Evolutionary conservation across 352 stramenopile genomes (phyloP).

Genomic region (Phytophthora pini): DNA sequence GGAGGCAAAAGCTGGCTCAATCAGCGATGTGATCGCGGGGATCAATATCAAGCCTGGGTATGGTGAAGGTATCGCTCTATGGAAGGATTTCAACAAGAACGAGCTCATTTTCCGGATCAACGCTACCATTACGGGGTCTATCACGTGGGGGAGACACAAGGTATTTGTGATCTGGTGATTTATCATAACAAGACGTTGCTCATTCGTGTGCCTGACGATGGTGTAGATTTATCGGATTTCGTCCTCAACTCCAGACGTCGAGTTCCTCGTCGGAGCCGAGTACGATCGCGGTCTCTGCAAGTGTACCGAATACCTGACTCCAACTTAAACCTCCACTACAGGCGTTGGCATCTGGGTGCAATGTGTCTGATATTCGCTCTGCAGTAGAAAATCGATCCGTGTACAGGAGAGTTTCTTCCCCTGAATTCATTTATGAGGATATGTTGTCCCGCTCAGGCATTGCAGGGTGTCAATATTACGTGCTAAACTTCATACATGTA

Average conservation of each 20-base stretch:
- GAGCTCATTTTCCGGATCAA: conserved; percentile 86
- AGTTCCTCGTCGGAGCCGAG: conserved; percentile 89
- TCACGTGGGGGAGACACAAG: conserved; percentile 84
- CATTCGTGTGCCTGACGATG: neutral
- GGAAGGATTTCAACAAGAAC: conserved; percentile 76
- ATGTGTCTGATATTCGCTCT: conserved; percentile 8
- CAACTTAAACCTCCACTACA: conserved; percentile 32
- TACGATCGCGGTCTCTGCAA: conserved; percentile 87
- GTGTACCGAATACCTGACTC: conserved; percentile 78
- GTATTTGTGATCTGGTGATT: conserved; percentile 30
- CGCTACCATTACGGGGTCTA: conserved; percentile 78
- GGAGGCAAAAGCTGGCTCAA: conserved; percentile 71
- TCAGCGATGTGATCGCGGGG: conserved; percentile 78
- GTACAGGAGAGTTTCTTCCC: neutral
- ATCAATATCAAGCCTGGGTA: conserved; percentile 80
- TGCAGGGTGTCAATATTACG: conserved; percentile 15
- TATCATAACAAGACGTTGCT: conserved; percentile 3
- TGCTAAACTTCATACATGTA: conserved; percentile 6
- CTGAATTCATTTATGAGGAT: conserved; percentile 17
- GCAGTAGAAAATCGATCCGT: conserved; percentile 4
- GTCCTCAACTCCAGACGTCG: conserved; percentile 76
- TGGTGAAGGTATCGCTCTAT: conserved; percentile 65
- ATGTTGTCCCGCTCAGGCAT: conserved; percentile 1
- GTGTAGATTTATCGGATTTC: conserved; percentile 80
- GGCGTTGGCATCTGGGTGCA: conserved; percentile 1